phyloP scores from a whole-genome alignment of 1,284 basidiomycete species.

The Cryptococcus hybrid region DNA sequence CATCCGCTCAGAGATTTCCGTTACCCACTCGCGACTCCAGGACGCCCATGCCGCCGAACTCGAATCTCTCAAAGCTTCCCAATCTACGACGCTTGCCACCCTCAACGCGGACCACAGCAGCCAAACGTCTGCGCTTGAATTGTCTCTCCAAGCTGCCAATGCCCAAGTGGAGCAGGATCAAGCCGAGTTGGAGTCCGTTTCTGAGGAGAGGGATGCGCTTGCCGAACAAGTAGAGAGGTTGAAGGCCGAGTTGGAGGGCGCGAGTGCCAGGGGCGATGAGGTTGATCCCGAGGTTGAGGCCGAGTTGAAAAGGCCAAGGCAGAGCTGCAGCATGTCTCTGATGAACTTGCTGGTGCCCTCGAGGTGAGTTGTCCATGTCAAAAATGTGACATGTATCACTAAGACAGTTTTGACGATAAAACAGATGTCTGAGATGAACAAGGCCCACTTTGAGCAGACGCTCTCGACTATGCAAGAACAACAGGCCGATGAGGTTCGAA shows the following conservation, averaged over 20 bases:
- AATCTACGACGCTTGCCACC: constrained; percentile 17
- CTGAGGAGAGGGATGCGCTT: constrained; percentile 8
- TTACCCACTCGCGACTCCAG: constrained; percentile 16
- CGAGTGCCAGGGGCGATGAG: not conserved
- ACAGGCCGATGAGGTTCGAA: constrained; percentile 4
- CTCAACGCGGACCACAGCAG: constrained; percentile 13
- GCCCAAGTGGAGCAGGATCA: constrained; percentile 6
- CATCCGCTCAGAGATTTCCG: constrained; percentile 17
- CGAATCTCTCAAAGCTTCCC: constrained; percentile 21
- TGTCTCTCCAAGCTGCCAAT: constrained; percentile 5
- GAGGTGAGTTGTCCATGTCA: constrained; percentile 18
- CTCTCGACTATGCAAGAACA: constrained; percentile 21
- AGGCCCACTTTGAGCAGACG: constrained; percentile 31
- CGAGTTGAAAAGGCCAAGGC: constrained; percentile 20
- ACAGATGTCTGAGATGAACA: constrained; percentile 45
- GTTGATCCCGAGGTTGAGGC: constrained; percentile 11
- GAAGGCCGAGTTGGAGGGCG: constrained; percentile 5
- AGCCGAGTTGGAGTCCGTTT: constrained; percentile 6
- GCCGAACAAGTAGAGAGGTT: constrained; percentile 9
- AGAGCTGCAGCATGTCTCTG: constrained; percentile 25
- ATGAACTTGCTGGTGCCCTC: constrained; percentile 38
- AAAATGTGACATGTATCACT: not conserved
- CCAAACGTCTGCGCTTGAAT: constrained; percentile 2
- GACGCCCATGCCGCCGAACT: constrained; percentile 26
- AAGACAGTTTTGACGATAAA: not conserved